Evolutionary conservation across 2,329 filamentous ascomycete species (phyloP).

Genomic region (Botrytis byssoidea): DNA sequence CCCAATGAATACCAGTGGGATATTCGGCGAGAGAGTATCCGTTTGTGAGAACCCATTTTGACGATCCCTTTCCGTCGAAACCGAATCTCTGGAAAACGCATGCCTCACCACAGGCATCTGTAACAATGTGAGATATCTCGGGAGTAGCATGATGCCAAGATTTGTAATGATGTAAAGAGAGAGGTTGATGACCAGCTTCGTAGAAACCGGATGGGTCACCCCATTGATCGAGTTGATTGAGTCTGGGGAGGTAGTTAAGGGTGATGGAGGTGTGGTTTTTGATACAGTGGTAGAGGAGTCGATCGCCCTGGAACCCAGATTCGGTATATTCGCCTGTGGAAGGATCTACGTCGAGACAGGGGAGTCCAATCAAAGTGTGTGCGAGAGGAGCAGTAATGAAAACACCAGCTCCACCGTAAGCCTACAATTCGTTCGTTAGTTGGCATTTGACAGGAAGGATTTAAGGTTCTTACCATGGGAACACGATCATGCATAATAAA

Average conservation of each 20-base stretch:
- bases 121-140: slow-evolving; percentile 31
- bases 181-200: slow-evolving; percentile 34
- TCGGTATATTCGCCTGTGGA: slow-evolving; percentile 29
- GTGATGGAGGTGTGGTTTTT: slow-evolving; percentile 32
- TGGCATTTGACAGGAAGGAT: slow-evolving; percentile 23
- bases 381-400: slow-evolving; percentile 35
- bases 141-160: slow-evolving; percentile 36
- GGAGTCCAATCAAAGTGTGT: slow-evolving; percentile 26
- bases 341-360: slow-evolving; percentile 33
- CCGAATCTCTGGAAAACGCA: slow-evolving; percentile 38
- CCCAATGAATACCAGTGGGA: slow-evolving; percentile 37
- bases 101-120: slow-evolving; percentile 38
- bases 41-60: slow-evolving; percentile 35
- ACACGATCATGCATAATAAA: slow-evolving; percentile 30
- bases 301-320: slow-evolving; percentile 36
- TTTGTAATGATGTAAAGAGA: slow-evolving; percentile 39
- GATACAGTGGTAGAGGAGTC: slow-evolving; percentile 38
- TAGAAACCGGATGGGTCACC: slow-evolving; percentile 39
- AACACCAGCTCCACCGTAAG: slow-evolving; percentile 39
- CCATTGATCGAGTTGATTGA: slow-evolving; percentile 38
- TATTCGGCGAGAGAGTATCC: slow-evolving; percentile 36
- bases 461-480: slow-evolving; percentile 12
- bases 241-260: slow-evolving; percentile 32
- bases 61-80: slow-evolving; percentile 29
- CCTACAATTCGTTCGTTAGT: slow-evolving; percentile 25